Evolutionary conservation across 805 yeast species (phyloP), one percentile per base, ranked within the genome.

Genomic region (Candida chilensis): DNA sequence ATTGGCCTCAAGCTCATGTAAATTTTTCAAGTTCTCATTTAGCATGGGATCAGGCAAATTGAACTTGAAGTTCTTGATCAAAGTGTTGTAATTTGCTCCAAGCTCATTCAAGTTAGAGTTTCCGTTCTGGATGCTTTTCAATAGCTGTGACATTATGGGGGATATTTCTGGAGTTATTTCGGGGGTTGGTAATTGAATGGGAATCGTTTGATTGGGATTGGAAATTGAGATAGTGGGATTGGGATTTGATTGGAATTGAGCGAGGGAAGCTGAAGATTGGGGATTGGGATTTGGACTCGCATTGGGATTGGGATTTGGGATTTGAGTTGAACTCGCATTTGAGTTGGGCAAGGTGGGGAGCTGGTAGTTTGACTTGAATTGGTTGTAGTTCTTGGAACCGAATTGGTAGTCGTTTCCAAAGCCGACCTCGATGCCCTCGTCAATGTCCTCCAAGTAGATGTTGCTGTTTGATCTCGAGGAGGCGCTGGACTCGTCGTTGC

Each of bases 81-180:
- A 22, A 22, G 13, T 22, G 13, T n/a, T 22, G 25, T n/a, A n/a
- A 5, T 12, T 22, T 22, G 13, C 12, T 22, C n/a, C 11, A 22
- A 8, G n/a, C 6, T 7, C 6, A 7, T 7, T 22, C 13, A n/a
- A 15, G 7, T 7, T 12, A 22, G 25, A 8, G 12, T n/a, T 22
- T 7, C 6, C 6, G 13, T 7, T 22, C 13, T 8, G 25, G 13
- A 11, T 22, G n/a, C n/a, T 11, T 22, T 22, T 22, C 13, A 22
- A n/a, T 11, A 22, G 13, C 12, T 22, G 25, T n/a, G 25, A 8
- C 25, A 22, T 22, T 22, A 22, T 22, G 7, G 25, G 25, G n/a
- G 25, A 22, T 8, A 22, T 22, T n/a, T 22, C 25, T 22, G 25
- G 25, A 8, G 25, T 22, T 22, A 22, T 22, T 22, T 22, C 25